Conservation (phyloP, 345 rosid genomes). For the Boechera retrofracta region DNA sequence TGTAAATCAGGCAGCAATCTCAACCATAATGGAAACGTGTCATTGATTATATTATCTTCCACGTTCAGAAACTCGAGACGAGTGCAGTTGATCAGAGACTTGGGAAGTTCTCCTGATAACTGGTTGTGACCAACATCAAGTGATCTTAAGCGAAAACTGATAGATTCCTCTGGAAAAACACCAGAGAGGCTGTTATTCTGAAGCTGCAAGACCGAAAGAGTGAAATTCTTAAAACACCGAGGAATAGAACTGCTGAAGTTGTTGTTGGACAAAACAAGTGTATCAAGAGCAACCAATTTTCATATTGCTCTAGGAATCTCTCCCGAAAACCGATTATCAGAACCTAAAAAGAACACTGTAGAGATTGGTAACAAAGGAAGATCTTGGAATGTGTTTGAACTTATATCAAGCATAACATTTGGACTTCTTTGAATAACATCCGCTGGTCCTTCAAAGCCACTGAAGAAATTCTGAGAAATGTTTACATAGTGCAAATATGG, state of each 20-base stretch:
- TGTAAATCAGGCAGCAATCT: slow-evolving; percentile 35
- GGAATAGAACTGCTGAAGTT: slow-evolving; percentile 40
- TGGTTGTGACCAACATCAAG: slow-evolving; percentile 28
- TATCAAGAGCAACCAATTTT: background rate
- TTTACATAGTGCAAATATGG: background rate
- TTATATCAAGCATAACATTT: slow-evolving; percentile 14
- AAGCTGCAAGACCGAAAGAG: slow-evolving; percentile 20
- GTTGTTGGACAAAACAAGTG: slow-evolving; percentile 43
- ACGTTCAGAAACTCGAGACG: slow-evolving; percentile 49
- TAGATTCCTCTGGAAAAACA: background rate
- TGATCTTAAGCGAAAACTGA: slow-evolving; percentile 1
- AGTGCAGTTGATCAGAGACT: slow-evolving; percentile 45
- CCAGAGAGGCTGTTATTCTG: slow-evolving; percentile 34
- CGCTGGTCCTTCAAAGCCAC: slow-evolving; percentile 12
- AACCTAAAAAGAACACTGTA: background rate
- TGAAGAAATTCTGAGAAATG: slow-evolving; percentile 28
- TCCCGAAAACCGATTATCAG: slow-evolving; percentile 6
- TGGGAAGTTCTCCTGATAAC: slow-evolving; percentile 44
- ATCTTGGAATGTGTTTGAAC: slow-evolving; percentile 25
- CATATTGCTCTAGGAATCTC: slow-evolving; percentile 29
- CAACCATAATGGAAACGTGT: slow-evolving; percentile 50
- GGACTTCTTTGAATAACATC: slow-evolving; percentile 23
- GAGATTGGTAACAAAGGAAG: slow-evolving; percentile 25
- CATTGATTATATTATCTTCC: slow-evolving; percentile 46
- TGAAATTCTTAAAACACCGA: slow-evolving; percentile 8